Evolutionary conservation across 1,284 basidiomycete genomes (phyloP).

Genomic region (Uromyces viciae-fabae): DNA sequence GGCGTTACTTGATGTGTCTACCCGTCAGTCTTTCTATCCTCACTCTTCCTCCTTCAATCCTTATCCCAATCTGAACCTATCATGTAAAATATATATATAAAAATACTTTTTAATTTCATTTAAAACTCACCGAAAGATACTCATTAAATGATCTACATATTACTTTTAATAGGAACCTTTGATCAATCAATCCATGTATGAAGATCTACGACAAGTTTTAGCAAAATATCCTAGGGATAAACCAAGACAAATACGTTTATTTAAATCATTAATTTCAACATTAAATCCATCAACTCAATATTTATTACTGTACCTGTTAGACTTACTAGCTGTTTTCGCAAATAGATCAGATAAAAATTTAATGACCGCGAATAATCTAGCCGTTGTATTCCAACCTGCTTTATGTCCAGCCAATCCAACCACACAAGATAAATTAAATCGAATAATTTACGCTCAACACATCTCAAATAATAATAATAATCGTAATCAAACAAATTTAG

Average conservation of each 20-base stretch:
- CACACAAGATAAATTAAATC: conserved; percentile 9
- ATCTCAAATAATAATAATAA: too few species aligned
- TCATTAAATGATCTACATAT: background rate
- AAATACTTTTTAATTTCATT: conserved; percentile 40
- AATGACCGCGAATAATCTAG: conserved; percentile 91
- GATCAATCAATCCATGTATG: conserved; percentile 46
- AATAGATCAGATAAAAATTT: conserved; percentile 84
- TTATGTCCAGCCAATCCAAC: conserved; percentile 55
- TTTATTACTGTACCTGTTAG: conserved; percentile 89
- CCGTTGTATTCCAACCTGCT: conserved; percentile 89
- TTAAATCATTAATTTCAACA: conserved; percentile 75
- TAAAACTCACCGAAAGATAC: background rate
- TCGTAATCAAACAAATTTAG: background rate
- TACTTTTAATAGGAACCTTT: conserved; percentile 52
- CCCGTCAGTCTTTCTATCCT: conserved; percentile 65
- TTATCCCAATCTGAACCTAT: conserved; percentile 50
- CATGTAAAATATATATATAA: conserved; percentile 53
- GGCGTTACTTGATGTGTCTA: conserved; percentile 92
- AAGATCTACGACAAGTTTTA: conserved; percentile 22
- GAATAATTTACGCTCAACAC: conserved; percentile 37
- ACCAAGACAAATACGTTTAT: conserved; percentile 54
- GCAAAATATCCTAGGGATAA: conserved; percentile 9
- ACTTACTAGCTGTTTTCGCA: conserved; percentile 89
- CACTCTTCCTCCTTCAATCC: conserved; percentile 51
- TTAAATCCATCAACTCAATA: conserved; percentile 88